Evolutionary conservation across 768 basidiomycete genomes (phyloP).

Genomic region (Tulasnella sp.): DNA sequence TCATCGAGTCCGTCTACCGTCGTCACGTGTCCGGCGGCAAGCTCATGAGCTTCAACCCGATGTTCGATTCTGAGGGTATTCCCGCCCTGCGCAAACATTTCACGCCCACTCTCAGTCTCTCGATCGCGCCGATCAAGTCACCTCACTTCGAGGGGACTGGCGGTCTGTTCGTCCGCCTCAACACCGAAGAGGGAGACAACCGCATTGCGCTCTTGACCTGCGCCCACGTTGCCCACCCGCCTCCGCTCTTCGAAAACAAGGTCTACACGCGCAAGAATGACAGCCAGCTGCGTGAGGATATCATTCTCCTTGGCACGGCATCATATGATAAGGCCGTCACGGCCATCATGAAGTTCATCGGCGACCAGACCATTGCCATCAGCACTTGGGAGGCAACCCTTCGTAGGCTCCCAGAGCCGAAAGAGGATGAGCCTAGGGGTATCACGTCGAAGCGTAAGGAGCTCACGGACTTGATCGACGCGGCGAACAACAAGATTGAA

Average conservation of each 20-base stretch:
- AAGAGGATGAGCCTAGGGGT: conserved; percentile 18
- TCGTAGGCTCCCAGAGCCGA: conserved; percentile 19
- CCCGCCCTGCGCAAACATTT: conserved; percentile 26
- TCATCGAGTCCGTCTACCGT: conserved; percentile 22
- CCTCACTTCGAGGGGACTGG: conserved; percentile 31
- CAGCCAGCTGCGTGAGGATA: conserved; percentile 25
- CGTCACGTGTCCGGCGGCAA: conserved; percentile 21
- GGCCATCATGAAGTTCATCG: conserved; percentile 24
- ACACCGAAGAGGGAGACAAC: conserved; percentile 20
- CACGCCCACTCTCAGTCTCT: conserved; percentile 28
- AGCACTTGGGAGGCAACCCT: conserved; percentile 20
- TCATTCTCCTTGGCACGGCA: conserved; percentile 26
- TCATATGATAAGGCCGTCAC: conserved; percentile 22
- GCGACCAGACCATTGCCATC: conserved; percentile 18
- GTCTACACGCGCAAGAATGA: conserved; percentile 16
- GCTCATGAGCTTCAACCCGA: conserved; percentile 23
- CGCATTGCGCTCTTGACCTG: conserved; percentile 24
- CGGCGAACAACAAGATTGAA: conserved; percentile 19
- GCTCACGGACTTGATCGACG: conserved; percentile 18
- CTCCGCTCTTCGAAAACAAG: conserved; percentile 22
- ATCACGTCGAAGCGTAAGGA: conserved; percentile 21
- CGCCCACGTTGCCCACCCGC: conserved; percentile 29
- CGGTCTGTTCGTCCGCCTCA: conserved; percentile 25
- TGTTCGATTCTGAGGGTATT: conserved; percentile 19
- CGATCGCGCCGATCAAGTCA: conserved; percentile 25